Conservation (phyloP, 2,329 filamentous ascomycete genomes). For the Verticillium albo-atrum region DNA sequence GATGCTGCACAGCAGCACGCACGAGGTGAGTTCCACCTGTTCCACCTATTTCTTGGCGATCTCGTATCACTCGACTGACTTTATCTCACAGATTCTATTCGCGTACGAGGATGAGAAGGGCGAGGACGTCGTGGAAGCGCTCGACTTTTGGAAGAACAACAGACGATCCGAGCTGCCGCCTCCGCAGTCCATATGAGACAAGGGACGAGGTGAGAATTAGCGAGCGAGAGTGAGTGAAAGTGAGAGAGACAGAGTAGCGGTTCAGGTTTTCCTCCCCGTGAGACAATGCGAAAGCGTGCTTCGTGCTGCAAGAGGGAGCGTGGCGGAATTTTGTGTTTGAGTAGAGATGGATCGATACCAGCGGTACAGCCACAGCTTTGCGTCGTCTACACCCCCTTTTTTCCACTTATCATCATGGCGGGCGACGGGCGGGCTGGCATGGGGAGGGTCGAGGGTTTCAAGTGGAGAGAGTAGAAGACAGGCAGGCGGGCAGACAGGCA, state of each 20-base stretch:
- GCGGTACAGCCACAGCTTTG: not conserved
- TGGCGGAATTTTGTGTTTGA: not conserved
- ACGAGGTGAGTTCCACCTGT: constrained; percentile 65
- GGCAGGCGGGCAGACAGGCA: not conserved
- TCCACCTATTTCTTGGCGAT: too few relatives aligned
- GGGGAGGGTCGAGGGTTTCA: not conserved
- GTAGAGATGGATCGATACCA: not conserved
- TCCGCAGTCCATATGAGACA: not conserved
- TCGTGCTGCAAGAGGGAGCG: not conserved
- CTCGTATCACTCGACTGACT: too few relatives aligned
- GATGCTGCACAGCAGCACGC: constrained; percentile 94
- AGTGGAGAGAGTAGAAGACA: not conserved
- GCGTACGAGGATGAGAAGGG: constrained; percentile 95
- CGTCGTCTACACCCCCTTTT: not conserved
- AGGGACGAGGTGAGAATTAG: not conserved
- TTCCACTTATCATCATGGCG: not conserved
- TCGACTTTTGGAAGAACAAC: constrained; percentile 90
- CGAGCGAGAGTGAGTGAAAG: not conserved
- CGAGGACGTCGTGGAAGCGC: constrained; percentile 86
- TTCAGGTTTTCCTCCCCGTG: not conserved
- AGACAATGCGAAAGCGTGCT: not conserved
- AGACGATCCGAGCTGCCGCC: constrained; percentile 39
- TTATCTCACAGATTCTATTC: constrained; percentile 72
- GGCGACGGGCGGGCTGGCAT: not conserved
- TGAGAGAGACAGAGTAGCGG: too few relatives aligned